These are phyloP conservation scores for Cercis canadensis DNA, from an alignment of 306 rosid genomes.

Conservation along the genomic window DNA sequence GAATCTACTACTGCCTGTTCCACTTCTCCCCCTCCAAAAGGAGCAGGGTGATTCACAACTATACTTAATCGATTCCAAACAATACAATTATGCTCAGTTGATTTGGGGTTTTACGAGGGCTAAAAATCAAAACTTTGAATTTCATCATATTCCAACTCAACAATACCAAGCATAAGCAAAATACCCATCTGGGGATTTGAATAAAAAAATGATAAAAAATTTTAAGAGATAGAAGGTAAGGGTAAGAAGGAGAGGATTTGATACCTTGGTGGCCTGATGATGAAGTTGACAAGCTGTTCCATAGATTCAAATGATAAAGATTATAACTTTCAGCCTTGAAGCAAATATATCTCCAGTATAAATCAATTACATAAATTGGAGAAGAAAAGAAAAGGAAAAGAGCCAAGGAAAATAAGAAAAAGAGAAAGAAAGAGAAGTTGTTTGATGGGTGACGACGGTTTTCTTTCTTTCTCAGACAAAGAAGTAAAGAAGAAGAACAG, in stretches of 20 bases:
- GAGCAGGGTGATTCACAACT: constrained; percentile 5
- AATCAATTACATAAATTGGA: neutral
- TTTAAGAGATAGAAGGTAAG: neutral
- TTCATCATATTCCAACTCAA: constrained; percentile 18
- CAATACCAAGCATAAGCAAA: constrained; percentile 21
- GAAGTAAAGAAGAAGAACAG: constrained; percentile 37
- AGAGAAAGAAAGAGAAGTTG: constrained; percentile 9
- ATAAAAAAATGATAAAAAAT: neutral
- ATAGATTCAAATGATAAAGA: constrained; percentile 49
- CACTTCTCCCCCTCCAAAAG: constrained; percentile 4
- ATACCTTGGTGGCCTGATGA: constrained; percentile 61
- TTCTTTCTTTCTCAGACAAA: constrained; percentile 41
- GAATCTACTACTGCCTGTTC: constrained; percentile 28
- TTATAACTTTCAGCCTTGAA: constrained; percentile 32
- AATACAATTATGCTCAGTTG: constrained; percentile 15
- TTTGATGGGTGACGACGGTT: constrained; percentile 39
- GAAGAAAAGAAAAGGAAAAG: constrained; percentile 5
- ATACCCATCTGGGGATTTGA: constrained; percentile 27
- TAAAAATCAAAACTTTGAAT: constrained; percentile 30
- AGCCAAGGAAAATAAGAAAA: too few relatives aligned
- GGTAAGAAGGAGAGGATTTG: constrained; percentile 16
- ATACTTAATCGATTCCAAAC: constrained; percentile 3
- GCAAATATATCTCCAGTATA: constrained; percentile 23
- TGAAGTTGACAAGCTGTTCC: constrained; percentile 65
- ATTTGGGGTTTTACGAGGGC: constrained; percentile 26